Evolutionary conservation across 768 basidiomycete species (phyloP), one percentile per base, ranked within the genome.

Genomic region (Mycena vulgaris): DNA sequence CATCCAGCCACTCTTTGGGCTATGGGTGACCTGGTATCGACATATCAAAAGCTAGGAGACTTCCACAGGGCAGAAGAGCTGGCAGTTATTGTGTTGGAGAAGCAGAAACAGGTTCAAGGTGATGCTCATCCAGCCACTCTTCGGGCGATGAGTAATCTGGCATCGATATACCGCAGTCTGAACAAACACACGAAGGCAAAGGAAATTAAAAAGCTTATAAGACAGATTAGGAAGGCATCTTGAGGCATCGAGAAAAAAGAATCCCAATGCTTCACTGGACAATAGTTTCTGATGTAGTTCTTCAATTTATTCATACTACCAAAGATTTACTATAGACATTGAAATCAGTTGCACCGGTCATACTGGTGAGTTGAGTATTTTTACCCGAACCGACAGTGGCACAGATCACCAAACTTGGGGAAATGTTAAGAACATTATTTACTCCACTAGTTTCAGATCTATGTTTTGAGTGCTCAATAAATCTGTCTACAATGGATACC

Each of bases 121-220:
- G 19, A 42, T 42, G 42, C 42, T 42, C 10, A 14, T 42, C 42
- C 9, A 17, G 42, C 19, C 42, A 42, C 42, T n/a, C 42, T 42
- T 42, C 42, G 42, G 42, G 42, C 42, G 42, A 42, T 42, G 42
- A 42, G 42, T 42, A 42, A 42, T 42, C 42, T 42, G 42, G 42
- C 42, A 42, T 42, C 42, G 21, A 42, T 17, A 42, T 42, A 42
- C 51, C 30, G 51, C 51, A 53, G 51, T 53, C 51, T 53, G 4
- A 53, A 53, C 51, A 31, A 53, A 53, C 51, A 33, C 51, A 53
- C 28, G n/a, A 53, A 53, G 51, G 51, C 51, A 53, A 53, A 53
- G 13, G 51, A 53, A 53, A 10, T 53, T 53, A 19, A 5, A 53
- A 53, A 53, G 51, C 30, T 53, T 53, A 19, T 33, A 30, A 53